A percentile compares a stretch with the other conserved stretches of the same genome.
Evolutionary conservation across 352 stramenopile genomes (phyloP).

Genomic region (Pythium coloratum): DNA sequence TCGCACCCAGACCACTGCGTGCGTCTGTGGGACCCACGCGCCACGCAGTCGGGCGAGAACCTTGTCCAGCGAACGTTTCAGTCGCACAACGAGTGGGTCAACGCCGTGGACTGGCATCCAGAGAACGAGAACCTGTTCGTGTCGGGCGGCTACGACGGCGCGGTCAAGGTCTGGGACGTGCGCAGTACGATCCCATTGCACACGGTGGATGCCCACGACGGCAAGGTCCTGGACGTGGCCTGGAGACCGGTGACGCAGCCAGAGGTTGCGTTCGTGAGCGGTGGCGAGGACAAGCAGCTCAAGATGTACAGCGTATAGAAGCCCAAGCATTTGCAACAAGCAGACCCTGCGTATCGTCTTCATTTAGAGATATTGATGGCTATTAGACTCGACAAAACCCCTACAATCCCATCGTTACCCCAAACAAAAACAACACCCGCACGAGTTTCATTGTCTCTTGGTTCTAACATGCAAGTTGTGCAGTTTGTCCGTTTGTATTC

Average conservation of each 20-base stretch:
- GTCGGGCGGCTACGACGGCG: constrained; percentile 75
- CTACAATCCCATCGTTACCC: constrained; percentile 3
- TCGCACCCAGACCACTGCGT: constrained; percentile 78
- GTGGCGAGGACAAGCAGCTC: constrained; percentile 83
- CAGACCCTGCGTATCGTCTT: constrained; percentile 9
- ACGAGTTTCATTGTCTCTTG: neutral
- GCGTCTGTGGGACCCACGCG: constrained; percentile 80
- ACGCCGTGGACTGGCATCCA: constrained; percentile 68
- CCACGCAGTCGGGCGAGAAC: constrained; percentile 63
- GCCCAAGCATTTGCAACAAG: neutral
- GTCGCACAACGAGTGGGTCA: constrained; percentile 87
- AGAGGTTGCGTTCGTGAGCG: constrained; percentile 64
- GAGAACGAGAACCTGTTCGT: constrained; percentile 61
- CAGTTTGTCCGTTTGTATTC: constrained; percentile 1
- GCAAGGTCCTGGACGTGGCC: constrained; percentile 66
- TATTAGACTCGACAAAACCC: neutral
- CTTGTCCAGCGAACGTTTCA: constrained; percentile 80
- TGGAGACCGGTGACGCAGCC: constrained; percentile 47
- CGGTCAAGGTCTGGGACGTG: constrained; percentile 81
- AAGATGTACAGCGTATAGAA: constrained; percentile 85
- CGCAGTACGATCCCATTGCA: constrained; percentile 75
- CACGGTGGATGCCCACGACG: constrained; percentile 71
- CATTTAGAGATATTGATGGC: constrained; percentile 15
- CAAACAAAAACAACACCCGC: neutral
- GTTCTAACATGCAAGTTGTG: neutral